Percentiles rank a stretch among this genome's conserved stretches.
Evolutionary conservation across 495 filamentous ascomycete species (phyloP).

Genomic region (Penicillium cosmopolitanum): DNA sequence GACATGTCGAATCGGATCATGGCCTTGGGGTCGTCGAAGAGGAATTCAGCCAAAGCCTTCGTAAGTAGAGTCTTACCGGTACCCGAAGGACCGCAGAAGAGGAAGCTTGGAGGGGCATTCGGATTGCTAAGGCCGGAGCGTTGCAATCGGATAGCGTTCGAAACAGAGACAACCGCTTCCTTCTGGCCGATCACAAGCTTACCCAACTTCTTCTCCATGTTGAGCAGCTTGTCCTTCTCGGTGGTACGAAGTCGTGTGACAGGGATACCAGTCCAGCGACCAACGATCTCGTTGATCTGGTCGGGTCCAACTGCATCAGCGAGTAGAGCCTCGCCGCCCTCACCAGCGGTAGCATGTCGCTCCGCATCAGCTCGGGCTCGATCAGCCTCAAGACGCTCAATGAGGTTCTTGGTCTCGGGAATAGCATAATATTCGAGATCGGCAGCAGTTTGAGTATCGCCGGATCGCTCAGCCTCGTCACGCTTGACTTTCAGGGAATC

Average conservation of each 20-base stretch:
- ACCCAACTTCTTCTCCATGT: slow-evolving; percentile 86
- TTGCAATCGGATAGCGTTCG: slow-evolving; percentile 93
- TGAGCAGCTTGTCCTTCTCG: slow-evolving; percentile 93
- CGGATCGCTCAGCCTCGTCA: slow-evolving; percentile 85
- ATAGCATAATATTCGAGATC: slow-evolving; percentile 97
- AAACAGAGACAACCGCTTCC: slow-evolving; percentile 91
- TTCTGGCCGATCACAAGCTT: slow-evolving; percentile 90
- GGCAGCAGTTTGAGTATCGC: slow-evolving; percentile 80
- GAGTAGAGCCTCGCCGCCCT: slow-evolving; percentile 66
- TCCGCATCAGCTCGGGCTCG: slow-evolving; percentile 78
- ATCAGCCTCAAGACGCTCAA: slow-evolving; percentile 77
- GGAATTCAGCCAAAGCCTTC: slow-evolving; percentile 94
- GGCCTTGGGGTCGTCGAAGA: slow-evolving; percentile 95
- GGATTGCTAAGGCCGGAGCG: slow-evolving; percentile 92
- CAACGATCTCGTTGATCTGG: slow-evolving; percentile 98
- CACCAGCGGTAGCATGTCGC: slow-evolving; percentile 59
- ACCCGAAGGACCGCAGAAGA: slow-evolving; percentile 97
- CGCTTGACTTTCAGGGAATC: slow-evolving; percentile 85
- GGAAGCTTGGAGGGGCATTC: slow-evolving; percentile 94
- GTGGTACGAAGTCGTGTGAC: slow-evolving; percentile 91
- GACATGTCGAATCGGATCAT: slow-evolving; percentile 99
- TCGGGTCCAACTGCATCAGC: slow-evolving; percentile 95
- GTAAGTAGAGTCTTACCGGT: slow-evolving; percentile 97
- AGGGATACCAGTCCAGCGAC: slow-evolving; percentile 94
- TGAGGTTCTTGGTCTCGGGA: slow-evolving; percentile 81